Evolutionary conservation across 2,329 filamentous ascomycete genomes (phyloP).

Genomic region (Claviceps pazoutovae): DNA sequence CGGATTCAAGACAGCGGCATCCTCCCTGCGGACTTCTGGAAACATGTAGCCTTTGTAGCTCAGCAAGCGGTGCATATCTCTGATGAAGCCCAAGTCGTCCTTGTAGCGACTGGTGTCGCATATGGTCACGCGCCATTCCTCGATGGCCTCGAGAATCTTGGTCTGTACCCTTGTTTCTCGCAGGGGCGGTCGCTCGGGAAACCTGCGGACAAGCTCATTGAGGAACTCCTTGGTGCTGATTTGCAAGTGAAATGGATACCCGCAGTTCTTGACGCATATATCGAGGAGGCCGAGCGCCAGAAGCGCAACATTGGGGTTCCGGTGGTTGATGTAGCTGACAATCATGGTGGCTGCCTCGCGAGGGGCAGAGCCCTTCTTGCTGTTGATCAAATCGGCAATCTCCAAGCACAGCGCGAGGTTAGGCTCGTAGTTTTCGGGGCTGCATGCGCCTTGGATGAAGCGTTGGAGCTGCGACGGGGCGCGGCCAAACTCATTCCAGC

Average conservation of each 20-base stretch:
- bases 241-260: conserved; percentile 95
- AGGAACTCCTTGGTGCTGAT: conserved; percentile 98
- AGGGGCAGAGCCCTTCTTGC: conserved; percentile 90
- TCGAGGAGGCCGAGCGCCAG: conserved; percentile 86
- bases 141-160: conserved; percentile 88
- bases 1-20: conserved; percentile 91
- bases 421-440: conserved; percentile 93
- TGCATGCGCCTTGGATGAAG: conserved; percentile 92
- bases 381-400: conserved; percentile 91
- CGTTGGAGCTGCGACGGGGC: conserved; percentile 79
- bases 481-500: conserved; percentile 71
- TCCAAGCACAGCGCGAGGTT: conserved; percentile 94
- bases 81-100: conserved; percentile 88
- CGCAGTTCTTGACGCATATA: conserved; percentile 99
- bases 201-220: conserved; percentile 91
- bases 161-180: conserved; percentile 76
- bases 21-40: conserved; percentile 79
- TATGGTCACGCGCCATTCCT: conserved; percentile 97
- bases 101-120: conserved; percentile 97
- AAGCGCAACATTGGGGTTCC: conserved; percentile 88
- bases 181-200: conserved; percentile 83
- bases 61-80: conserved; percentile 92
- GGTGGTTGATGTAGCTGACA: conserved; percentile 88
- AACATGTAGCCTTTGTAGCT: conserved; percentile 97
- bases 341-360: conserved; percentile 90